Conservation (phyloP, 2,329 filamentous ascomycete species). For the Periconia macrospinosa region DNA sequence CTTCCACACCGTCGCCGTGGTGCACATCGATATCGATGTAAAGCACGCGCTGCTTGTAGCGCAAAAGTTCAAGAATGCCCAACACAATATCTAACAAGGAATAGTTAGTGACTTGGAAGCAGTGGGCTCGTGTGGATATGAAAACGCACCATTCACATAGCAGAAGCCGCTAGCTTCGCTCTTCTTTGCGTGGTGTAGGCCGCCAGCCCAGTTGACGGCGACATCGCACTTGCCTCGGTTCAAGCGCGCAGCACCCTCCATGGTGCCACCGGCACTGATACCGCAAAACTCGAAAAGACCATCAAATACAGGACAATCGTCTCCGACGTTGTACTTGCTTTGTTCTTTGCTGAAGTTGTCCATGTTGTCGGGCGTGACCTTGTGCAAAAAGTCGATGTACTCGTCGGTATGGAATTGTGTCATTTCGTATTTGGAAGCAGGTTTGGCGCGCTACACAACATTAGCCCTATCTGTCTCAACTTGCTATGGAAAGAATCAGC, state of each 20-base stretch:
- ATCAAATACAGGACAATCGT: constrained; percentile 67
- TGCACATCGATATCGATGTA: constrained; percentile 96
- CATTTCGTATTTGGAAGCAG: constrained; percentile 70
- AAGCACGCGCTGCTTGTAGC: constrained; percentile 79
- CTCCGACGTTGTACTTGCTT: constrained; percentile 72
- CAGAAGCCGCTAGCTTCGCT: constrained; percentile 94
- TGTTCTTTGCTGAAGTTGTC: constrained; percentile 90
- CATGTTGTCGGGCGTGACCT: constrained; percentile 98
- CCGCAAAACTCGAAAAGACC: constrained; percentile 72
- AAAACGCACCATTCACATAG: constrained; percentile 73
- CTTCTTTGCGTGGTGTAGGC: constrained; percentile 94
- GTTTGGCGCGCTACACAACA: constrained; percentile 42
- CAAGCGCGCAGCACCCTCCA: constrained; percentile 70
- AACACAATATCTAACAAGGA: constrained; percentile 79
- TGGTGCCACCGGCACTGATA: constrained; percentile 69
- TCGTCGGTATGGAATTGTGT: constrained; percentile 74
- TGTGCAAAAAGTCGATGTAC: constrained; percentile 73
- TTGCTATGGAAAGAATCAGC: constrained; percentile 20
- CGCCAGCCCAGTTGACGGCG: constrained; percentile 76
- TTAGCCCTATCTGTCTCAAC: constrained; percentile 9
- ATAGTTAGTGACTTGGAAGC: background rate
- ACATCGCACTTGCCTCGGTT: constrained; percentile 71
- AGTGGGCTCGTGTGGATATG: constrained; percentile 10
- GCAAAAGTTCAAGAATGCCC: constrained; percentile 86
- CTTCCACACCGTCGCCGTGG: constrained; percentile 78